Percentiles rank a stretch among this genome's conserved stretches.
These are phyloP conservation scores for Aspergillus puulaauensis DNA, from an alignment of 2,329 filamentous ascomycete species.

Conservation along the genomic window DNA sequence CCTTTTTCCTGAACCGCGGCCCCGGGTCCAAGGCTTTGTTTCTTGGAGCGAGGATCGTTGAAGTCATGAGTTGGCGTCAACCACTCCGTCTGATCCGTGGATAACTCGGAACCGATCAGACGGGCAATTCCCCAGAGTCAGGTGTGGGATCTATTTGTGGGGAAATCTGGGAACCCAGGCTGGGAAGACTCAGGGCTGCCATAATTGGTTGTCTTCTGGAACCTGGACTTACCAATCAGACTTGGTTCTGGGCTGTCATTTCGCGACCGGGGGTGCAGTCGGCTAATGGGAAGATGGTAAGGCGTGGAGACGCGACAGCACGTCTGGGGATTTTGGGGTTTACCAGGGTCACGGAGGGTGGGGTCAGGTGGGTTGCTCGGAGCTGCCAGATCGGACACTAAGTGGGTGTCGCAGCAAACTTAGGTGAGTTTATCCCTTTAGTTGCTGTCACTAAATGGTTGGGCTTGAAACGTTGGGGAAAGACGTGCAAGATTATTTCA, in stretches of 20 bases:
- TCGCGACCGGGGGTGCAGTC: no score
- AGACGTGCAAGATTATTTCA: neutral
- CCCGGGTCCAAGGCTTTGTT: neutral
- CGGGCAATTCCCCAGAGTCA: neutral
- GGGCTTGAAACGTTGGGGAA: neutral
- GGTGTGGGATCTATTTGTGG: neutral
- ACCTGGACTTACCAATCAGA: no score
- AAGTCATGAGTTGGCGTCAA: neutral
- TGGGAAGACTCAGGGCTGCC: neutral
- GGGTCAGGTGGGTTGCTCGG: conserved; percentile 12
- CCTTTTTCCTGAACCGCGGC: neutral
- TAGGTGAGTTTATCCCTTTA: conserved; percentile 13
- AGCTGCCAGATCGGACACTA: conserved; percentile 17
- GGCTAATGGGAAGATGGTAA: no score
- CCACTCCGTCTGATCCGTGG: neutral
- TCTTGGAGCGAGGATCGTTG: neutral
- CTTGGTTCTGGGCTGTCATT: no score
- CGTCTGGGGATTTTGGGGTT: neutral
- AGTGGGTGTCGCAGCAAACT: conserved; percentile 13
- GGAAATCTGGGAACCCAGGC: neutral
- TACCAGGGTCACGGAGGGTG: neutral
- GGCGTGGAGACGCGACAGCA: no score
- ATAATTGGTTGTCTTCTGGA: no score
- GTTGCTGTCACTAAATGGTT: conserved; percentile 2
- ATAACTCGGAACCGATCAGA: neutral